Percentiles rank a stretch among this genome's conserved stretches.
Conservation (phyloP, 129 eudicot species). For the Scalesia atractyloides region DNA sequence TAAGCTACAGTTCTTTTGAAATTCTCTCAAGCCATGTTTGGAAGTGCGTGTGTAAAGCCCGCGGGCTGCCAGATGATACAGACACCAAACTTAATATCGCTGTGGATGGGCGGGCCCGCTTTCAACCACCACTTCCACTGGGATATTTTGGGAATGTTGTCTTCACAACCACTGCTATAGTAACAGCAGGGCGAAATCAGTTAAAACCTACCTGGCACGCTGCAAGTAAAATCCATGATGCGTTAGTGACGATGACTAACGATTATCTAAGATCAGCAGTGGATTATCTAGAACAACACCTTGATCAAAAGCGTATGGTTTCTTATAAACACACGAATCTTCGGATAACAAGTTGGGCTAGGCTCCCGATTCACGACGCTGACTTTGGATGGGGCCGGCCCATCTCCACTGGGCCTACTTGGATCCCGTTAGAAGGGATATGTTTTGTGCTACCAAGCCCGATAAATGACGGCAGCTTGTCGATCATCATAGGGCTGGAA, state of each 20-base stretch:
- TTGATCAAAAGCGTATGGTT: neutral
- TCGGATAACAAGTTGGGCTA: neutral
- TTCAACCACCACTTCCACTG: too few relatives aligned
- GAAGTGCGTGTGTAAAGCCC: too few relatives aligned
- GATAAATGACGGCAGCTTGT: neutral
- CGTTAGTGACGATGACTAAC: neutral
- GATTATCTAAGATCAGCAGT: conserved; percentile 13
- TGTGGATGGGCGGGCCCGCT: neutral
- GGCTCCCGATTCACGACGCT: neutral
- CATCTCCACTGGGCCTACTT: neutral
- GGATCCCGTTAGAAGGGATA: neutral
- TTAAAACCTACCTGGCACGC: neutral
- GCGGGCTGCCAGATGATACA: too few relatives aligned
- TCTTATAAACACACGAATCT: neutral
- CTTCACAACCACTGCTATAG: neutral
- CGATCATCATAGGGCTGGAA: neutral
- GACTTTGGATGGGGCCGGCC: conserved; percentile 22
- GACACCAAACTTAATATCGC: too few relatives aligned
- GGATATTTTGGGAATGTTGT: neutral
- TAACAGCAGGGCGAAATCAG: neutral
- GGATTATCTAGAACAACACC: conserved; percentile 3
- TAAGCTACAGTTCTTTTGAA: neutral
- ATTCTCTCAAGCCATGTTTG: too few relatives aligned
- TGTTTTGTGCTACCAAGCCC: conserved; percentile 7
- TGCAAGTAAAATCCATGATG: neutral